Conservation (phyloP, 108 stramenopile genomes). For the Epipyxis sp. region DNA sequence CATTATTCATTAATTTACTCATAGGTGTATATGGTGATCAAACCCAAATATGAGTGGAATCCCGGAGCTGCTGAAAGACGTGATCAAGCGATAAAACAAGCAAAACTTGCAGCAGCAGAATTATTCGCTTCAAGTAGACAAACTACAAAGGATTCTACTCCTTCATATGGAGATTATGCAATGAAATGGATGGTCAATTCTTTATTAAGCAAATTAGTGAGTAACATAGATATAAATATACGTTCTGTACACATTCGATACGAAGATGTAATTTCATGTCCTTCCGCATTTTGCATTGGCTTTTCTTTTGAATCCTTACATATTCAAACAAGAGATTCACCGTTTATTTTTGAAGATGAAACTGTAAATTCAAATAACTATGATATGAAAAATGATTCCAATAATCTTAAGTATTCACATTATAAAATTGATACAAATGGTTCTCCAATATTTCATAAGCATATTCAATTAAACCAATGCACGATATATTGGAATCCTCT, state of each 20-base stretch:
- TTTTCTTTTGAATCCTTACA: conserved; percentile 43
- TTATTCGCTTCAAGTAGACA: conserved; percentile 40
- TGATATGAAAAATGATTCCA: no score
- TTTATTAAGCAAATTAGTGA: conserved; percentile 41
- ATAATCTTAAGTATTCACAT: no score
- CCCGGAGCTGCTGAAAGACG: conserved; percentile 37
- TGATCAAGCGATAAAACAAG: conserved; percentile 45
- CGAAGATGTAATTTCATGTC: conserved; percentile 40
- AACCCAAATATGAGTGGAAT: conserved; percentile 51
- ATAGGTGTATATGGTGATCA: conserved; percentile 39
- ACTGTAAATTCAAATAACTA: not conserved
- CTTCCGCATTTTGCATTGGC: conserved; percentile 40
- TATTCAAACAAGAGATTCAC: conserved; percentile 31
- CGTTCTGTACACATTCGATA: conserved; percentile 49
- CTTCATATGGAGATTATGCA: conserved; percentile 35
- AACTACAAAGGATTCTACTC: not conserved
- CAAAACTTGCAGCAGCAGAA: conserved; percentile 46
- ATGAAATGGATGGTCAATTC: conserved; percentile 42
- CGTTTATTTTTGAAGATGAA: conserved; percentile 14
- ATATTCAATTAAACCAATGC: conserved; percentile 42
- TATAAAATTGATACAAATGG: not conserved
- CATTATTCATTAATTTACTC: no score
- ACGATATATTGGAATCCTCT: conserved; percentile 48
- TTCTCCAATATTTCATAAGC: conserved; percentile 34
- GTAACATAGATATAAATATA: conserved; percentile 44